Evolutionary conservation across 2,329 filamentous ascomycete species (phyloP).

Genomic region (Cladosporium sp.): DNA sequence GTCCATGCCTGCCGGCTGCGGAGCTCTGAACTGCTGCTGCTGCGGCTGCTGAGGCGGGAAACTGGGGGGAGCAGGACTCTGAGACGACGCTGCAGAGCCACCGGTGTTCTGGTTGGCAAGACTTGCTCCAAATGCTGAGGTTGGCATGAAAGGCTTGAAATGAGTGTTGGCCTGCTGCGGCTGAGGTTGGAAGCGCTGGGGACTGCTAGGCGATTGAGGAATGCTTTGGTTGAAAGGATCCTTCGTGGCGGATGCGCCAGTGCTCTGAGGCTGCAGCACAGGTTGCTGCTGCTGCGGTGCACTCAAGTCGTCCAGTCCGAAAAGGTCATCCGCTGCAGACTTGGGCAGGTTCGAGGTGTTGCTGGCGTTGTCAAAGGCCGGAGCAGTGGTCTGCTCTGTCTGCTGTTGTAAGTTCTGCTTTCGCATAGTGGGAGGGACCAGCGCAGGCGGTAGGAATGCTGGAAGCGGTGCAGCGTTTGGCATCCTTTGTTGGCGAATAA

Average conservation of each 20-base stretch:
- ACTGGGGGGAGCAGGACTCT: slow-evolving; percentile 23
- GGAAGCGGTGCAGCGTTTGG: slow-evolving; percentile 67
- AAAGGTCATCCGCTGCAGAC: slow-evolving; percentile 88
- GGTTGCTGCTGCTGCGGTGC: slow-evolving; percentile 43
- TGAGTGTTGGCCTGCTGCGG: slow-evolving; percentile 35
- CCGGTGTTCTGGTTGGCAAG: slow-evolving; percentile 74
- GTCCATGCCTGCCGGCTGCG: slow-evolving; percentile 53
- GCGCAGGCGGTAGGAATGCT: slow-evolving; percentile 67
- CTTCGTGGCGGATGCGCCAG: slow-evolving; percentile 61
- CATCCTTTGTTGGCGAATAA: slow-evolving; percentile 84
- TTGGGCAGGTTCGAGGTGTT: slow-evolving; percentile 52
- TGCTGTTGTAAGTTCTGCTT: slow-evolving; percentile 52
- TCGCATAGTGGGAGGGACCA: slow-evolving; percentile 84
- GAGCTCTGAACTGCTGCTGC: slow-evolving; percentile 27
- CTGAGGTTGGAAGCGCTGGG: slow-evolving; percentile 28
- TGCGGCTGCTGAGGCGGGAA: slow-evolving; percentile 28
- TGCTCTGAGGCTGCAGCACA: slow-evolving; percentile 62
- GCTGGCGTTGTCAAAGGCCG: slow-evolving; percentile 49
- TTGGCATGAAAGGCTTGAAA: slow-evolving; percentile 90
- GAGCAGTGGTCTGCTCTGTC: slow-evolving; percentile 43
- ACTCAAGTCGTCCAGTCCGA: slow-evolving; percentile 77
- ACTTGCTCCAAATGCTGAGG: slow-evolving; percentile 84
- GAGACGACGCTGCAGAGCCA: slow-evolving; percentile 39
- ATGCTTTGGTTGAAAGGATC: slow-evolving; percentile 59
- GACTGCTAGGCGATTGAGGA: slow-evolving; percentile 50